Evolutionary conservation across 805 yeast species (phyloP).

Genomic region (Teunomyces barrocoloradensis): DNA sequence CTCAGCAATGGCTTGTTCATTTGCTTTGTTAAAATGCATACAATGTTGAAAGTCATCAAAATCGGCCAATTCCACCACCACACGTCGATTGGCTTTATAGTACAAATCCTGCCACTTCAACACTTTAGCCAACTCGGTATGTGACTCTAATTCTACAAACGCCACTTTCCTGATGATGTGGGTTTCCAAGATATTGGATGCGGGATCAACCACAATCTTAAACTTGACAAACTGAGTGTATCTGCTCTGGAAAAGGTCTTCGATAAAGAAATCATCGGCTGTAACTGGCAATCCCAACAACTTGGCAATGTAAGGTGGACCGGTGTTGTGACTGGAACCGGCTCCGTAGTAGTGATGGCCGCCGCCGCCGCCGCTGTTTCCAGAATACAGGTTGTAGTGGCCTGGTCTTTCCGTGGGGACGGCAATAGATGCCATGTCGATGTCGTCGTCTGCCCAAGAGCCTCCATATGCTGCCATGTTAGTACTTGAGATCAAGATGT

Average conservation of each 20-base stretch:
- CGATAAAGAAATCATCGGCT: constrained; percentile 49
- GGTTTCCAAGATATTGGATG: constrained; percentile 34
- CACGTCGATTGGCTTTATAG: constrained; percentile 41
- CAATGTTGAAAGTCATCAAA: constrained; percentile 40
- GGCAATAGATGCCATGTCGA: constrained; percentile 43
- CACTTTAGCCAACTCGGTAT: constrained; percentile 54
- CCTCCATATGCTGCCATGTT: constrained; percentile 40
- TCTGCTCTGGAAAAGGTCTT: constrained; percentile 62
- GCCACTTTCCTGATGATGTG: constrained; percentile 53
- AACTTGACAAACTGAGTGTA: constrained; percentile 57
- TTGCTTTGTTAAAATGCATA: constrained; percentile 37
- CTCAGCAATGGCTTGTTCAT: constrained; percentile 27
- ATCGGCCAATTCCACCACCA: constrained; percentile 38
- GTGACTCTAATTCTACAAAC: constrained; percentile 55
- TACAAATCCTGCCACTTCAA: constrained; percentile 62
- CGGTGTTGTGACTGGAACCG: constrained; percentile 14
- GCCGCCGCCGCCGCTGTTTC: constrained; percentile 5
- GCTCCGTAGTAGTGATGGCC: constrained; percentile 2
- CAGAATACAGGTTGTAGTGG: constrained; percentile 1
- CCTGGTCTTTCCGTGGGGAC: constrained; percentile 38
- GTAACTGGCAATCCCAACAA: constrained; percentile 58
- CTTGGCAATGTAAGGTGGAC: constrained; percentile 67
- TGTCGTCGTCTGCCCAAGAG: constrained; percentile 48
- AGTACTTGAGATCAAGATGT: constrained; percentile 9
- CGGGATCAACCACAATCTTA: constrained; percentile 58